phyloP scores from a whole-genome alignment of 306 rosid species.

The Dalbergia oliveri region DNA sequence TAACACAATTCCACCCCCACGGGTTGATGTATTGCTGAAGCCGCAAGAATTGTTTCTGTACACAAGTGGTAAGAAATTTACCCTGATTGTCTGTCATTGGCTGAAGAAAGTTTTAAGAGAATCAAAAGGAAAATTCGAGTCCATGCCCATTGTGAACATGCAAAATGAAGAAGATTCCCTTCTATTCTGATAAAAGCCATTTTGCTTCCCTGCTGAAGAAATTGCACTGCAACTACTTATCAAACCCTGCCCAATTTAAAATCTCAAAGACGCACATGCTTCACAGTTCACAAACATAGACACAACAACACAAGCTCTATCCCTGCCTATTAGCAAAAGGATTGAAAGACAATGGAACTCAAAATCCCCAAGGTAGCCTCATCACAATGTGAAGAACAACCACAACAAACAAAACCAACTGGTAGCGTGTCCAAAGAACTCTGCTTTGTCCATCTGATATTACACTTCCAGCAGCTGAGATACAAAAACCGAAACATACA shows the following conservation, averaged over 20 bases:
- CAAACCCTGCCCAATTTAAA: slow-evolving; percentile 11
- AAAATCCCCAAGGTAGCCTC: slow-evolving; percentile 36
- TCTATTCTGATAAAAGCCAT: neutral
- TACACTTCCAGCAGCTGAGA: slow-evolving; percentile 63
- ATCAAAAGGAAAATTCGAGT: neutral
- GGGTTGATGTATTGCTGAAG: no score
- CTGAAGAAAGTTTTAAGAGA: neutral
- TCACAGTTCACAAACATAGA: neutral
- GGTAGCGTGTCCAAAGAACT: slow-evolving; percentile 38
- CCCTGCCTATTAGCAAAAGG: slow-evolving; percentile 7
- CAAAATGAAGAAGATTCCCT: slow-evolving; percentile 1
- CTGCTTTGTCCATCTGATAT: slow-evolving; percentile 50
- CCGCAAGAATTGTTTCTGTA: neutral
- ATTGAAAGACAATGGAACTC: neutral
- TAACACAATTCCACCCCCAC: no score
- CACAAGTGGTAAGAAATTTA: neutral
- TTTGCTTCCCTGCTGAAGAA: neutral
- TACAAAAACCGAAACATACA: slow-evolving; percentile 20
- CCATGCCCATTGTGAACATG: slow-evolving; percentile 22
- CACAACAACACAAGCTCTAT: slow-evolving; percentile 15
- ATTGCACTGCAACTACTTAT: neutral
- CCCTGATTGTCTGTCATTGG: no score
- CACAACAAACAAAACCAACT: slow-evolving; percentile 37
- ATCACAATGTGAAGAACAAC: slow-evolving; percentile 31
- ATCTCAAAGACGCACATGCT: neutral